Evolutionary conservation across 1,284 basidiomycete genomes (phyloP), one percentile per base, ranked within the genome.

Genomic region (Rhodotorula sp.): DNA sequence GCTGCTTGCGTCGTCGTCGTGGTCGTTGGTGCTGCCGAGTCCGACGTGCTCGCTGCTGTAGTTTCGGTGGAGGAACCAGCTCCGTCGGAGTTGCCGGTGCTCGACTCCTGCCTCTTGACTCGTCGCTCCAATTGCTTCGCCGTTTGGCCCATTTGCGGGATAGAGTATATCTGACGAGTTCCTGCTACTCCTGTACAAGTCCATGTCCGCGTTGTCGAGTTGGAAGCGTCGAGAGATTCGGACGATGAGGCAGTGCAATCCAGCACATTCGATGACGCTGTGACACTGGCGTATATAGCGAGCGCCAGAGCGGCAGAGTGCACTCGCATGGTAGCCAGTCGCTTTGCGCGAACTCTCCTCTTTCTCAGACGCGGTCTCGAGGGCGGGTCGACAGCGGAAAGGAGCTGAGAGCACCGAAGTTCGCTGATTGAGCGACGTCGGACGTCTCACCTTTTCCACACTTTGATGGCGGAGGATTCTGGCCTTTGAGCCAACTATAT

Each of bases 1-100:
- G n/a, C n/a, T n/a, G n/a, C n/a, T n/a, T n/a, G n/a, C n/a, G 63
- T 51, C 29, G 67, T 48, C 3, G 57, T 64, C 4, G 56, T 43
- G n/a, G 34, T 14, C 3, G 18, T 10, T 26, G 21, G 43, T 52
- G 8, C 26, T 31, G 47, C 34, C 21, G 61, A 39, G 14, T 51
- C 56, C 2, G 57, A 58, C 48, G 56, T 47, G 14, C 23, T 21
- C 23, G 57, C 51, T 34, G 46, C 29, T 12, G 48, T 26, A 46
- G 48, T 58, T 6, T 49, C 43, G 12, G 63, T 57, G 10, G 52
- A n/a, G 12, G 14, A 21, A n/a, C 52, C 57, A 34, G 18, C 10
- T 34, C 31, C 57, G 49, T 51, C 49, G 49, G 49, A 51, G 20
- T 51, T 29, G 31, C 57, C 29, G 26, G 31, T 29, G 39, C 61